Conservation (phyloP, 140 eudicot genomes). For the Senecio squalidus region DNA sequence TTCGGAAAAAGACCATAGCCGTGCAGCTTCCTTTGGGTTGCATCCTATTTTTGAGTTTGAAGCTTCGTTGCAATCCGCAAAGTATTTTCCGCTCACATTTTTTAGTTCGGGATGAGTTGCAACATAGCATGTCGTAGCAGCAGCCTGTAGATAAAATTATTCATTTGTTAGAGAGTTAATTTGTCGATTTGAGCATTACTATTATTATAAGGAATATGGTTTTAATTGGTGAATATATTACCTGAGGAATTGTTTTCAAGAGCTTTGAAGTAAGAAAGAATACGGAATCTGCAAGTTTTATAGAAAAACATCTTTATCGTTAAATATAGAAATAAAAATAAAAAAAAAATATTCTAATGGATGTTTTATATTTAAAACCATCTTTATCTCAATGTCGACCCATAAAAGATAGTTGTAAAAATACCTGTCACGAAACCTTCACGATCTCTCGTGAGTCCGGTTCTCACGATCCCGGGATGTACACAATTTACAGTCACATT, state of each 20-base stretch:
- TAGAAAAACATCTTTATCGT: neutral
- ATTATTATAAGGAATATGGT: neutral
- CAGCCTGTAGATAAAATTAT: conserved; percentile 46
- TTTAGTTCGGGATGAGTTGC: conserved; percentile 59
- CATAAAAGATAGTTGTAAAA: neutral
- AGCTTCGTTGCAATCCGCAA: conserved; percentile 82
- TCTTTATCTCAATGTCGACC: too few relatives aligned
- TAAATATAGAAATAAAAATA: too few relatives aligned
- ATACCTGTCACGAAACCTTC: conserved; percentile 89
- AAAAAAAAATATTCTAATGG: too few relatives aligned
- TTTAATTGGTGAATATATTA: conserved; percentile 9
- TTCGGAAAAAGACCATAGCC: conserved; percentile 76
- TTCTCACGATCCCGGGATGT: conserved; percentile 96
- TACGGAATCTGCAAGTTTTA: conserved; percentile 62
- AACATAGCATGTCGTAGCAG: conserved; percentile 97
- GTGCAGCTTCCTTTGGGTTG: conserved; percentile 54
- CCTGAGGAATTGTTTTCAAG: conserved; percentile 95
- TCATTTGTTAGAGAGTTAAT: neutral
- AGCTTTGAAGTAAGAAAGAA: conserved; percentile 77
- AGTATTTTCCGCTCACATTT: conserved; percentile 74
- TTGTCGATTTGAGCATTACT: neutral
- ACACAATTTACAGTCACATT: conserved; percentile 84
- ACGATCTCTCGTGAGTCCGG: conserved; percentile 92
- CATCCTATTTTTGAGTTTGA: conserved; percentile 56
- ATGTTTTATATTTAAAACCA: too few relatives aligned